phyloP scores from a whole-genome alignment of 202 grass and related monocot genomes.

The Carex arenaria region DNA sequence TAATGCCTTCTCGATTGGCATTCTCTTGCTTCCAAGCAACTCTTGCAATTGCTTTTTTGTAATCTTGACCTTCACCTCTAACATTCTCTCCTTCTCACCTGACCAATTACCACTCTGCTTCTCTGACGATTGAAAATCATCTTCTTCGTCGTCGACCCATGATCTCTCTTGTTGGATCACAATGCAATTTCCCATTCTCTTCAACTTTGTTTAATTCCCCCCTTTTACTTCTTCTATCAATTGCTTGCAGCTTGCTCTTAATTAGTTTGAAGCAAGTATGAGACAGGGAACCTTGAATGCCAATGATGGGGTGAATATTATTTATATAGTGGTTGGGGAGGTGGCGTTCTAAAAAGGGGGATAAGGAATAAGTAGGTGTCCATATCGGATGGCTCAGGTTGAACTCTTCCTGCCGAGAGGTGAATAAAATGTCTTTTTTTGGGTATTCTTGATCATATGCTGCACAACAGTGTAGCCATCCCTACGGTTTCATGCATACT shows the following conservation, averaged over 20 bases:
- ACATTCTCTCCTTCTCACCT: conserved; percentile 6
- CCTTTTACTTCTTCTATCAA: not conserved
- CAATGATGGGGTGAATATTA: not conserved
- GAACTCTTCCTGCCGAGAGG: conserved; percentile 1
- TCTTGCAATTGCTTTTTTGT: conserved; percentile 34
- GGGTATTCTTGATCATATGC: not conserved
- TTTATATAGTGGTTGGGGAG: not conserved
- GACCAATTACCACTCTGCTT: not conserved
- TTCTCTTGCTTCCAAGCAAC: conserved; percentile 30
- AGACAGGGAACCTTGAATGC: not conserved
- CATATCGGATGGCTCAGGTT: not conserved
- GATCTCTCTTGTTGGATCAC: not conserved
- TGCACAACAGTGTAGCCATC: not conserved
- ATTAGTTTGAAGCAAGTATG: not conserved
- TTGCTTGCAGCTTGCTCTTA: not conserved
- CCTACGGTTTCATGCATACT: not conserved
- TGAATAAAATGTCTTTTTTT: not conserved
- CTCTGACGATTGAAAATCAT: not conserved
- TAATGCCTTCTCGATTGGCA: conserved; percentile 8
- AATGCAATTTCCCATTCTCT: conserved; percentile 42
- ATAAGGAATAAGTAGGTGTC: conserved; percentile 18
- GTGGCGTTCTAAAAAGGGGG: not conserved
- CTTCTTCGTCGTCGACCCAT: conserved; percentile 1
- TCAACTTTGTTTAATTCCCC: not conserved
- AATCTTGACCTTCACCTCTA: conserved; percentile 39